These are phyloP conservation scores for Acanthamoeba healyi DNA, from an alignment of 208 protist genomes.

Conservation along the genomic window DNA sequence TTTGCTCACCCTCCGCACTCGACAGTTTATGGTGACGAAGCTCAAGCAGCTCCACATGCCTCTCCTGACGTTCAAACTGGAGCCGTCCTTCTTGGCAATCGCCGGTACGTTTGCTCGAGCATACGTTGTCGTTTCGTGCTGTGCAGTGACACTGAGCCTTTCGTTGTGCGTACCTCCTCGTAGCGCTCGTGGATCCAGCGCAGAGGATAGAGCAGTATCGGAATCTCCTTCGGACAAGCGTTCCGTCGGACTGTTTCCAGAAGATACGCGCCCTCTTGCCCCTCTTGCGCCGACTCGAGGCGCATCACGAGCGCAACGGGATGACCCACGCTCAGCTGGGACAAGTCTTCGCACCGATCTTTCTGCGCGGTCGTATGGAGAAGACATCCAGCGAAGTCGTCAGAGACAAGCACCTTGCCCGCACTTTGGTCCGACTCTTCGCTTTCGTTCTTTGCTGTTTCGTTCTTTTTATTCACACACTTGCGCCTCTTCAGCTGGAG, in stretches of 20 bases:
- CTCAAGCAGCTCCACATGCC: background rate
- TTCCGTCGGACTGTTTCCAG: background rate
- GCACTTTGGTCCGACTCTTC: background rate
- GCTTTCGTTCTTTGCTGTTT: background rate
- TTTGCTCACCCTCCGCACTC: background rate
- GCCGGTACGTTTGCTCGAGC: background rate
- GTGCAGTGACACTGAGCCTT: background rate
- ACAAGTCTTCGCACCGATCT: background rate
- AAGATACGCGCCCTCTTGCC: background rate
- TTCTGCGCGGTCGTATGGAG: background rate
- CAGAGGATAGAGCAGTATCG: background rate
- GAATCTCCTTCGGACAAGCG: background rate
- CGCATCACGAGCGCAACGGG: background rate
- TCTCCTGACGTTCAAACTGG: background rate
- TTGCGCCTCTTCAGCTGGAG: background rate
- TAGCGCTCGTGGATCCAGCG: background rate
- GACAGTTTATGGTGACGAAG: slow-evolving; percentile 10
- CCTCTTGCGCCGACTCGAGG: background rate
- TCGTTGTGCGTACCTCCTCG: background rate
- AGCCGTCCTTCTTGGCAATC: background rate
- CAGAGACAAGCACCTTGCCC: background rate
- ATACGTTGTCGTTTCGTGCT: too few species aligned
- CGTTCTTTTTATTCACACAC: background rate
- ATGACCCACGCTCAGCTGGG: background rate
- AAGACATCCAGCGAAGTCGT: background rate